Base-by-base conservation (phyloP, 371 early-diverging fungal species). In the Zopfochytrium polystomum region DNA sequence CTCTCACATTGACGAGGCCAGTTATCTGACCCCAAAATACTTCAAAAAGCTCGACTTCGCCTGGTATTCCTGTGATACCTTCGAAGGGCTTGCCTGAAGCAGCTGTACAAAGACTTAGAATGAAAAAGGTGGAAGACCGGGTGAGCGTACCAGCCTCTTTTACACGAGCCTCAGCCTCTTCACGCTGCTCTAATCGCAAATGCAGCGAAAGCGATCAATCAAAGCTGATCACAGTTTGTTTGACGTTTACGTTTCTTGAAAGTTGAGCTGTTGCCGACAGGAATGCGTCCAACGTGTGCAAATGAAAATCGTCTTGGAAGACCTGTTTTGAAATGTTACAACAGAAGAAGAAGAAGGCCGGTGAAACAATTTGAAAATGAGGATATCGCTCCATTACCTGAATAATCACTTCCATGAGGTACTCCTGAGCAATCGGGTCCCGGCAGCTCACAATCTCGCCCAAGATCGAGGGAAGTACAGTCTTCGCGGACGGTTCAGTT, bases 351-450 rank as follows among this genome's bases (percentile, higher is more conserved):
- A 32, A 32, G 0, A 13, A 5, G 23, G n/a, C 34, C 29, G 46
- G 27, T 45, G 23, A 58, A 46, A 13, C 5, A 42, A 44, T 31
- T 38, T 51, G 6, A 48, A 26, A 51, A 22, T 7, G 0, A 6
- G 26, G 4, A 35, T 23, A 52, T 20, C 7, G 47, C n/a, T 46
- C 23, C 15, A 1, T 15, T 79, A 89, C 93, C 80, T 96, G 96
- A 60, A 95, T 91, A 46, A 95, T 93, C 25, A 91, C 95, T 72
- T 98, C 97, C 95, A 96, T 93, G 33, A 98, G 78, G 60, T 98
- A 98, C 66, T 96, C 97, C 70, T 98, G 97, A n/a, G 97, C 98
- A 62, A 98, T 90, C 15, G 92, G 87, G 75, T 98, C 98, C 33
- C 87, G 82, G 78, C 97, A 96, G 65, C 88, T 90, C 6, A 95